Percentiles rank a stretch among this genome's conserved stretches.
Conservation (phyloP, 768 basidiomycete genomes). For the Sporobolomyces pararoseus region DNA sequence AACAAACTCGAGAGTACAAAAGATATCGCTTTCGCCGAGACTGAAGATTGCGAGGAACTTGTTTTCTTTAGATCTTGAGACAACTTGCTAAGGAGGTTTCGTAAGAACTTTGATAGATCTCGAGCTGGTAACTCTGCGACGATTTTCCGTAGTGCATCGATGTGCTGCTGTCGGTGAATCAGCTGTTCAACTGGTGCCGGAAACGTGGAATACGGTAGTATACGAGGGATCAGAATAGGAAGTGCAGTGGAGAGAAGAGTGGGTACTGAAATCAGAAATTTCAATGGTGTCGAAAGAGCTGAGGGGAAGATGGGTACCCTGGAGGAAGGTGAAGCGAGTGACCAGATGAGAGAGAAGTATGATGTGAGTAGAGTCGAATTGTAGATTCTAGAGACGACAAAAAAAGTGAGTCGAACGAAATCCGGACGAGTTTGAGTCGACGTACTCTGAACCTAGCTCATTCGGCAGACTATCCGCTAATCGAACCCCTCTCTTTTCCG, state of each 20-base stretch:
- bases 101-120: conserved; percentile 59
- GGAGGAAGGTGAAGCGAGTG: conserved; percentile 47
- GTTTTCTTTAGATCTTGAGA: conserved; percentile 53
- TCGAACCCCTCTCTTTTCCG: conserved; percentile 13
- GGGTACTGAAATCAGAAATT: background rate
- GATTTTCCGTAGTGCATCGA: conserved; percentile 59
- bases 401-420: background rate
- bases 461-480: conserved; percentile 51
- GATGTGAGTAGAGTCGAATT: conserved; percentile 50
- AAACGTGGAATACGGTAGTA: conserved; percentile 57
- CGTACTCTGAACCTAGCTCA: conserved; percentile 47
- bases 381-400: conserved; percentile 54
- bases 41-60: conserved; percentile 44
- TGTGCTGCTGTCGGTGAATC: conserved; percentile 39
- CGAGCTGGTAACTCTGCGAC: conserved; percentile 53
- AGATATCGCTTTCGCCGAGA: conserved; percentile 49
- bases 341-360: conserved; percentile 53
- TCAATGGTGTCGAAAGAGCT: conserved; percentile 55
- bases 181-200: conserved; percentile 23
- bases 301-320: conserved; percentile 65
- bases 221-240: conserved; percentile 60
- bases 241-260: conserved; percentile 47
- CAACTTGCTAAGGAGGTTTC: conserved; percentile 61
- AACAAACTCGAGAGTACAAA: conserved; percentile 57
- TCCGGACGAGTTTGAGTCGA: background rate